Evolutionary conservation across 2,329 filamentous ascomycete genomes (phyloP).

Genomic region (Dothistroma pini): DNA sequence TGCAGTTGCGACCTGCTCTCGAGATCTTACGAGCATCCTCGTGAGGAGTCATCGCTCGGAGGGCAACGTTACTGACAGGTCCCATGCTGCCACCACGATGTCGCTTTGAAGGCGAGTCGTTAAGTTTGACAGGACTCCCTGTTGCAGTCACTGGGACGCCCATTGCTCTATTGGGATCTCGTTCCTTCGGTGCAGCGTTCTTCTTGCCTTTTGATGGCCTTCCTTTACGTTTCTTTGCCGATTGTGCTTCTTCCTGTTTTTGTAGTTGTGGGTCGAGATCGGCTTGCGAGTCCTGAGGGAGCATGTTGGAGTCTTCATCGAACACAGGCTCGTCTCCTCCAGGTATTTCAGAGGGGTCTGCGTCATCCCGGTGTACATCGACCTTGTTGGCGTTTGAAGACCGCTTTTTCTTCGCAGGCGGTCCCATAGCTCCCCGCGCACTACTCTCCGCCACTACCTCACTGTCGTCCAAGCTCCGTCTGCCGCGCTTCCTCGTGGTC

Average conservation of each 20-base stretch:
- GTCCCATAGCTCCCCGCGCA: conserved; percentile 6
- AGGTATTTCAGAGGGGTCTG: conserved; percentile 13
- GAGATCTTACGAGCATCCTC: conserved; percentile 57
- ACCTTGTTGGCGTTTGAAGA: conserved; percentile 13
- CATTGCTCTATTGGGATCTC: conserved; percentile 21
- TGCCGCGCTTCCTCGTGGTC: conserved; percentile 18
- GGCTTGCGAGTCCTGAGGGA: conserved; percentile 9
- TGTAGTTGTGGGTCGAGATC: conserved; percentile 19
- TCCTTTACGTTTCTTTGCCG: conserved; percentile 14
- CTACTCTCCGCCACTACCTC: conserved; percentile 9
- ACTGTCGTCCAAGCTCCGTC: conserved; percentile 16
- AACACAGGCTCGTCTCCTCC: conserved; percentile 15
- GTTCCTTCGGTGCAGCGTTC: conserved; percentile 20
- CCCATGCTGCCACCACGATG: conserved; percentile 25
- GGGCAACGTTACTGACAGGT: conserved; percentile 35
- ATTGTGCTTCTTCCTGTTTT: conserved; percentile 10
- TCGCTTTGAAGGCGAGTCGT: conserved; percentile 21
- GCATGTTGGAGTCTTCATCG: conserved; percentile 14
- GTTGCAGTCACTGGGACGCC: conserved; percentile 13
- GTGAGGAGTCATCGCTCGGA: conserved; percentile 38
- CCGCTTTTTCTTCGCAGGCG: conserved; percentile 20
- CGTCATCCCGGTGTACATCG: conserved; percentile 11
- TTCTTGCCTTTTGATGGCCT: conserved; percentile 16
- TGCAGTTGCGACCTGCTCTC: conserved; percentile 75
- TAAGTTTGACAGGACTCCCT: conserved; percentile 21